Base-by-base conservation (phyloP, 228 moss, liverwort and hornwort genomes). In the Sphagnum fallax region DNA sequence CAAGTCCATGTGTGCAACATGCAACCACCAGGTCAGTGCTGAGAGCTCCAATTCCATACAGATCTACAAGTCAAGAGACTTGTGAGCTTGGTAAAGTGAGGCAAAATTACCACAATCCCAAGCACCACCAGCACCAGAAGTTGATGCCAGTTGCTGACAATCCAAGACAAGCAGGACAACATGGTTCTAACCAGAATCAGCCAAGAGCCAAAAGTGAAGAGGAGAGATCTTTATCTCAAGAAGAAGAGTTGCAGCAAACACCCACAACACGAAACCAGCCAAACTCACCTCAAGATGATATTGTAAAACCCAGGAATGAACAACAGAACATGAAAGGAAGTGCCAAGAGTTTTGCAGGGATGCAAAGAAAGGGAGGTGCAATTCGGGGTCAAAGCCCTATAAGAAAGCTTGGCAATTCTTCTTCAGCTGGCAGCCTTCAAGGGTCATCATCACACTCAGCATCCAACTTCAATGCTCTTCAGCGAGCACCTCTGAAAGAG, bases 401-500 rank as follows among this genome's bases (percentile, higher is more conserved):
- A 14, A 78, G 74, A 67, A 80, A 70, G 62, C 57, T 67, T 57
- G 77, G 73, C 68, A 77, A 75, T 15, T 75, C 82, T 15, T 75
- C 82, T 73, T 78, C 86, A 83, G 74, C 83, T 78, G 72, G 75
- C 75, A 67, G 76, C 76, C 80, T 77, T 72, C 73, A 73, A 72
- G 80, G 75, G 4, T 12, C 55, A 65, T 69, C 82, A 32, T 82
- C 86, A 16, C 80, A 77, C 59, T 65, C 82, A 11, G 63, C 61
- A 61, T 66, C 52, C 71, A 82, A 61, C 63, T 73, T n/a, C 51
- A 71, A 51, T 64, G 59, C 69, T 67, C 67, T 59, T 52, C 86
- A 80, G 64, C 86, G 83, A n/a, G 86, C 60, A 48, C 78, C 82
- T 65, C 68, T 86, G 68, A 83, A 77, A 63, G 86, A 83, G 62